phyloP scores from a whole-genome alignment of 2,329 filamentous ascomycete species.

The Colletotrichum gigasporum region DNA sequence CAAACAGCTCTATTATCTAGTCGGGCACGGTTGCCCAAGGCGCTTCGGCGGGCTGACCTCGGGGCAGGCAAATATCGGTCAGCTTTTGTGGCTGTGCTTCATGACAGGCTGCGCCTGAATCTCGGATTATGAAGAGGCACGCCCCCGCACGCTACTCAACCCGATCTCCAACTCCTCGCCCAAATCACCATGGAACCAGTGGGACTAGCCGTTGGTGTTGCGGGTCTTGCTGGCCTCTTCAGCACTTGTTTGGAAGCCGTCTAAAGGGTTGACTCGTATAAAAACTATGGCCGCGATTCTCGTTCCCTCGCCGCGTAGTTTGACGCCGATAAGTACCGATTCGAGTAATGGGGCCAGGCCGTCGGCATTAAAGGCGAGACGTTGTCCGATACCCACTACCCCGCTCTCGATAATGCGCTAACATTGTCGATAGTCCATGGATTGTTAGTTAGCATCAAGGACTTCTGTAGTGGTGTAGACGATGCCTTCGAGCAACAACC shows the following conservation, averaged over 20 bases:
- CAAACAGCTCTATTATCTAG: too few species aligned
- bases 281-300: constrained; percentile 23
- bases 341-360: constrained; percentile 34
- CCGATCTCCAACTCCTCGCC: too few species aligned
- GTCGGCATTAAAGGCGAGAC: constrained; percentile 26
- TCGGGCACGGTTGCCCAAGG: too few species aligned
- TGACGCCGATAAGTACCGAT: constrained; percentile 16
- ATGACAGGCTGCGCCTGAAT: too few species aligned
- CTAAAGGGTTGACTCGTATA: constrained; percentile 30
- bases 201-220: constrained; percentile 31
- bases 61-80: too few species aligned
- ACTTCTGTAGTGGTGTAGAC: neutral
- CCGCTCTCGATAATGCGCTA: constrained; percentile 22
- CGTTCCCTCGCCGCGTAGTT: constrained; percentile 26
- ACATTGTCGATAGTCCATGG: neutral
- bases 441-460: constrained; percentile 9
- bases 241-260: constrained; percentile 34
- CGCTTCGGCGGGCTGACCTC: too few species aligned
- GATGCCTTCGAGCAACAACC: neutral
- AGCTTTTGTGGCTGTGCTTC: too few species aligned
- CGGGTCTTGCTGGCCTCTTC: constrained; percentile 34
- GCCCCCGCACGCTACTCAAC: too few species aligned
- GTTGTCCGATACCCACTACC: constrained; percentile 13
- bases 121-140: too few species aligned
- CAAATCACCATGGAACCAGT: constrained; percentile 35